phyloP scores from a whole-genome alignment of 2,329 filamentous ascomycete species.

The Trichoderma sp. region DNA sequence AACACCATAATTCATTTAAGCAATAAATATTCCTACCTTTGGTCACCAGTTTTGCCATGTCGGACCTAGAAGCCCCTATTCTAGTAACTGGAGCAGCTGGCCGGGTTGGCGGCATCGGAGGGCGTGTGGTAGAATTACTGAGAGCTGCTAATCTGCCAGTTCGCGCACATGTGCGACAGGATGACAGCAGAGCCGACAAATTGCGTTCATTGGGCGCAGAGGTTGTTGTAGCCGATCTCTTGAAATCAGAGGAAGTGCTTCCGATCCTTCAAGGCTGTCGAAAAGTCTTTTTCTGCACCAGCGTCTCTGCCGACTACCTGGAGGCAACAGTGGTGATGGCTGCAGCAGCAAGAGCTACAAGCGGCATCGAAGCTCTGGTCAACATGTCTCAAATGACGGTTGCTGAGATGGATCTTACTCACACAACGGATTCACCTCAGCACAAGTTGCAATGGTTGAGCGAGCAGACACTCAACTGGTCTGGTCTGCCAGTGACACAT shows the following conservation, averaged over 20 bases:
- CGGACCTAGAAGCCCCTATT: not conserved
- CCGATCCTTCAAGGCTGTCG: not conserved
- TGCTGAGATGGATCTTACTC: not conserved
- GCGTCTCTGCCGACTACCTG: not conserved
- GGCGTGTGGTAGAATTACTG: not conserved
- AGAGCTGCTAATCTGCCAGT: not conserved
- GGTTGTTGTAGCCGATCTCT: not conserved
- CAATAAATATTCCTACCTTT: not conserved
- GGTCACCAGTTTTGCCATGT: not conserved
- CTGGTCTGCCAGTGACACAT: not conserved
- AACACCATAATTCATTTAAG: not conserved
- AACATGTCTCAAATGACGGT: slow-evolving; percentile 2
- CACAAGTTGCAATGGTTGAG: not conserved
- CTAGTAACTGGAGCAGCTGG: not conserved
- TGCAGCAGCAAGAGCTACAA: not conserved
- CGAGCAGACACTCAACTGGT: not conserved
- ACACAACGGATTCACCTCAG: not conserved
- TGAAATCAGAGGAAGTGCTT: not conserved
- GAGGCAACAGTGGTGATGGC: slow-evolving; percentile 1
- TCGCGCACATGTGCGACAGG: not conserved
- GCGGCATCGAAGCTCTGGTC: not conserved
- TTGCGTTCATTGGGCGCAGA: not conserved
- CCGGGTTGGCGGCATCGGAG: not conserved
- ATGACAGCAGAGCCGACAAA: not conserved
- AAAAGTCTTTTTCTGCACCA: not conserved